Percentiles rank a stretch among this genome's conserved stretches.
These are phyloP conservation scores for Salvia splendens DNA, from an alignment of 257 asterid genomes.

Conservation along the genomic window DNA sequence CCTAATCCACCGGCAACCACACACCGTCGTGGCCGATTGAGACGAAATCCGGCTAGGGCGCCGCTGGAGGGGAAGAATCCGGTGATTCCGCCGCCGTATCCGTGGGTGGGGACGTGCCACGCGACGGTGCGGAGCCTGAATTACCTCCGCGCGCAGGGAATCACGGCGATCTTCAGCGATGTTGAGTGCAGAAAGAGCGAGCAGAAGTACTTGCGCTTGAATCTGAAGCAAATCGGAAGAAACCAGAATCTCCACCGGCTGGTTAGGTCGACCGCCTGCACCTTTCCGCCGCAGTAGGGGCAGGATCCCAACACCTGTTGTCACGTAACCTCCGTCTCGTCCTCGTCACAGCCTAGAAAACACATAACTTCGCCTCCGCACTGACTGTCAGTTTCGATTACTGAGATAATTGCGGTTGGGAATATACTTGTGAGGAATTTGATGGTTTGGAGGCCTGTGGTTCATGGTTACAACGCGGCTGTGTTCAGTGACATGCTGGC, in stretches of 20 bases:
- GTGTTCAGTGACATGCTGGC: too few relatives aligned
- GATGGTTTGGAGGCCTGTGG: too few relatives aligned
- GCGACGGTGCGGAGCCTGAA: constrained; percentile 49
- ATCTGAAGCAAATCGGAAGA: constrained; percentile 53
- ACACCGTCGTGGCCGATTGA: neutral
- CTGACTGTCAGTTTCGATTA: neutral
- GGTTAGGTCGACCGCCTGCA: constrained; percentile 52
- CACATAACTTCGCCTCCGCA: constrained; percentile 37
- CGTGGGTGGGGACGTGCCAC: constrained; percentile 21
- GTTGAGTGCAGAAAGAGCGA: constrained; percentile 64
- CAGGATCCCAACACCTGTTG: constrained; percentile 54
- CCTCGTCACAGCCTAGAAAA: constrained; percentile 45
- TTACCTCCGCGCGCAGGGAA: constrained; percentile 29
- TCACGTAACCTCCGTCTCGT: constrained; percentile 56
- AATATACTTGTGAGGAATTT: too few relatives aligned
- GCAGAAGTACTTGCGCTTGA: constrained; percentile 61
- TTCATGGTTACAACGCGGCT: too few relatives aligned
- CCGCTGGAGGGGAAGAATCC: neutral
- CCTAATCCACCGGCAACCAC: neutral
- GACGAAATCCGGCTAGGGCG: neutral
- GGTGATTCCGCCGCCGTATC: constrained; percentile 1
- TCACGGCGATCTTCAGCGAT: constrained; percentile 47
- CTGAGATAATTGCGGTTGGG: neutral
- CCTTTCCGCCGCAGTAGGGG: constrained; percentile 66
- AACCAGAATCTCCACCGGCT: constrained; percentile 46